Conservation (phyloP, 2,329 filamentous ascomycete genomes). For the Cladosporium cucumerinum region DNA sequence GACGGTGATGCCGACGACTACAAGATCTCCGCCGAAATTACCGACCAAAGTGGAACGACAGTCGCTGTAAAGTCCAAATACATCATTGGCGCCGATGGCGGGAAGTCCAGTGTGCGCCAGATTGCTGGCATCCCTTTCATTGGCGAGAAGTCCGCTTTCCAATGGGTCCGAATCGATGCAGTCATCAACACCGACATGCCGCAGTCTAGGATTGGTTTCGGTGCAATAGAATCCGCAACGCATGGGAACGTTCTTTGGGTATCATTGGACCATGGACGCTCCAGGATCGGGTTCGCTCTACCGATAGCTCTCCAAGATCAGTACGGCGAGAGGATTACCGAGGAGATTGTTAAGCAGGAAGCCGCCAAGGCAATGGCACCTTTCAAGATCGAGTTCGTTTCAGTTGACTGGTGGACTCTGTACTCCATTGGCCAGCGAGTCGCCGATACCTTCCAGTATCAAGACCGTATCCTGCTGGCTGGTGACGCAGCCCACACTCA, state of each 20-base stretch:
- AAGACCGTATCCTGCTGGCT: background rate
- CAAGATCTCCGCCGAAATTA: slow-evolving; percentile 32
- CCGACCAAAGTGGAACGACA: background rate
- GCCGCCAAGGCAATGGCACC: slow-evolving; percentile 41
- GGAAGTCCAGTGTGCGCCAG: slow-evolving; percentile 48
- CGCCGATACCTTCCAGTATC: slow-evolving; percentile 22
- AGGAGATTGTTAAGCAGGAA: slow-evolving; percentile 39
- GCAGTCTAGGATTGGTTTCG: slow-evolving; percentile 45
- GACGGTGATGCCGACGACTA: slow-evolving; percentile 33
- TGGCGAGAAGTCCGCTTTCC: slow-evolving; percentile 48
- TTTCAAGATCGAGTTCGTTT: slow-evolving; percentile 39
- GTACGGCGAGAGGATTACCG: slow-evolving; percentile 34
- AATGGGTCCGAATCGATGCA: slow-evolving; percentile 55
- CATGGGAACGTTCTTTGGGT: slow-evolving; percentile 57
- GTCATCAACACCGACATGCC: slow-evolving; percentile 48
- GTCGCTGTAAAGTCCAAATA: slow-evolving; percentile 35
- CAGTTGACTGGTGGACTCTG: slow-evolving; percentile 45
- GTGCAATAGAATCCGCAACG: slow-evolving; percentile 49
- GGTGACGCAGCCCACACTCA: slow-evolving; percentile 56
- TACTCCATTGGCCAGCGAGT: slow-evolving; percentile 45
- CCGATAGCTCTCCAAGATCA: slow-evolving; percentile 41
- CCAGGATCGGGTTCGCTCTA: slow-evolving; percentile 54
- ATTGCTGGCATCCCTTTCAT: slow-evolving; percentile 49
- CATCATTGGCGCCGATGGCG: slow-evolving; percentile 53
- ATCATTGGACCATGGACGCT: slow-evolving; percentile 51